A percentile compares a stretch with the other conserved stretches of the same genome.
Conservation (phyloP, 225 moss, liverwort and hornwort genomes). For the Sphagnum contortum region DNA sequence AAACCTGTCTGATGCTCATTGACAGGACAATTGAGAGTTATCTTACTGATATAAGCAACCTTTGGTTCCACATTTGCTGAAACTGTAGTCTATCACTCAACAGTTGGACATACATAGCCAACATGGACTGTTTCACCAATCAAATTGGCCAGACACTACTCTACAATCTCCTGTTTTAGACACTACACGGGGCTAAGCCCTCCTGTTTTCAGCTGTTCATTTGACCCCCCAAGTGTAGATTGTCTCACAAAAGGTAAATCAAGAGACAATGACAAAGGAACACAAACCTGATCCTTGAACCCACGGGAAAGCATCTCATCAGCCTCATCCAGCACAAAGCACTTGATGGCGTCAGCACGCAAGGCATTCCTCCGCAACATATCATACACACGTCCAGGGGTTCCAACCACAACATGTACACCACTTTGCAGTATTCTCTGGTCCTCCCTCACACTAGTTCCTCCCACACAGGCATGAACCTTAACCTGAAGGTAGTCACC, state of each 20-base stretch:
- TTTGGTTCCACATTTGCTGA: too few relatives aligned
- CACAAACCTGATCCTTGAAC: constrained; percentile 61
- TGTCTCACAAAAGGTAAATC: not conserved
- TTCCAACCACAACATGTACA: constrained; percentile 54
- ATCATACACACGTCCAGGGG: constrained; percentile 57
- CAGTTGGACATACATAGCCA: too few relatives aligned
- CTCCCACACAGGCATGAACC: constrained; percentile 61
- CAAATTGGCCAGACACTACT: not conserved
- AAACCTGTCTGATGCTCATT: not conserved
- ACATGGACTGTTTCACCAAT: too few relatives aligned
- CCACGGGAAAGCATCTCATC: constrained; percentile 67
- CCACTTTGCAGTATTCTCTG: constrained; percentile 48
- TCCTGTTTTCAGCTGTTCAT: too few relatives aligned
- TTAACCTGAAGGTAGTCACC: constrained; percentile 61
- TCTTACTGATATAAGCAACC: too few relatives aligned
- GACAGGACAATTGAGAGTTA: not conserved
- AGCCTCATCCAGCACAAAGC: constrained; percentile 58
- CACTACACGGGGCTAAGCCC: too few relatives aligned
- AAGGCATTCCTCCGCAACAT: constrained; percentile 56
- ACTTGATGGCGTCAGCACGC: constrained; percentile 56
- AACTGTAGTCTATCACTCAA: too few relatives aligned
- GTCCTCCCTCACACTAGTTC: constrained; percentile 50
- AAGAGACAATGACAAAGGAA: too few relatives aligned
- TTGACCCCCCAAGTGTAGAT: too few relatives aligned
- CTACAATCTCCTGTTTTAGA: not conserved